These are phyloP conservation scores for Xenosphaeropsis pyriputrescens DNA, from an alignment of 2,329 filamentous ascomycete species.

Conservation along the genomic window DNA sequence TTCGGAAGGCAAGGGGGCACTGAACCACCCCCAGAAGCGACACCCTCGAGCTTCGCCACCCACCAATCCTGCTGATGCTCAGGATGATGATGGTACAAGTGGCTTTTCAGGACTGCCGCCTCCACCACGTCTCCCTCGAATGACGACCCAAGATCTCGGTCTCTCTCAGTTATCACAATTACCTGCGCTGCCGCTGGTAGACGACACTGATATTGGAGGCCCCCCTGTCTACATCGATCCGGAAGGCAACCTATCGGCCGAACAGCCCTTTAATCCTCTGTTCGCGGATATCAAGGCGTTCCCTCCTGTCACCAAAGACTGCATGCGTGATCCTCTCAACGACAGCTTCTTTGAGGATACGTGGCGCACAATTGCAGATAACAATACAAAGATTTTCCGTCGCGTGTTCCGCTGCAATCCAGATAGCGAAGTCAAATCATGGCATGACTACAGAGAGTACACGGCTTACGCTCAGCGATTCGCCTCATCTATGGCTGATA, in stretches of 20 bases:
- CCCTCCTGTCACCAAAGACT: conserved; percentile 70
- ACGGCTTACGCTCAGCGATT: conserved; percentile 64
- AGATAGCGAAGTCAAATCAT: conserved; percentile 83
- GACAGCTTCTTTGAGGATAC: conserved; percentile 73
- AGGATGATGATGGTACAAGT: conserved; percentile 11
- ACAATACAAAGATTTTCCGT: conserved; percentile 91
- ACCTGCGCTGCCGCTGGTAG: conserved; percentile 51
- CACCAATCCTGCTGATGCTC: conserved; percentile 2
- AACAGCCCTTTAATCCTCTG: conserved; percentile 32
- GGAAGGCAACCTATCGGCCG: conserved; percentile 29
- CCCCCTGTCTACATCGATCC: conserved; percentile 45
- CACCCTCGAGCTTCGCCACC: conserved; percentile 16
- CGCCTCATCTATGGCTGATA: conserved; percentile 24
- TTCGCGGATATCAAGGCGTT: conserved; percentile 51
- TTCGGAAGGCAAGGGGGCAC: conserved; percentile 46
- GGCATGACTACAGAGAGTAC: conserved; percentile 59
- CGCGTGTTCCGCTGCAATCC: conserved; percentile 95
- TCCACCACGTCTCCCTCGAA: conserved; percentile 36
- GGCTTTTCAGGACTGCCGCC: conserved; percentile 41
- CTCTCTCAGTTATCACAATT: conserved; percentile 56
- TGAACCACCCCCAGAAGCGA: conserved; percentile 33
- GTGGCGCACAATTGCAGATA: conserved; percentile 77
- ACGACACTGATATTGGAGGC: conserved; percentile 74
- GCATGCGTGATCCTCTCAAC: conserved; percentile 83
- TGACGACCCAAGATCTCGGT: conserved; percentile 52